phyloP scores from a whole-genome alignment of 2,329 filamentous ascomycete genomes.

The Arachnomyces sp. region DNA sequence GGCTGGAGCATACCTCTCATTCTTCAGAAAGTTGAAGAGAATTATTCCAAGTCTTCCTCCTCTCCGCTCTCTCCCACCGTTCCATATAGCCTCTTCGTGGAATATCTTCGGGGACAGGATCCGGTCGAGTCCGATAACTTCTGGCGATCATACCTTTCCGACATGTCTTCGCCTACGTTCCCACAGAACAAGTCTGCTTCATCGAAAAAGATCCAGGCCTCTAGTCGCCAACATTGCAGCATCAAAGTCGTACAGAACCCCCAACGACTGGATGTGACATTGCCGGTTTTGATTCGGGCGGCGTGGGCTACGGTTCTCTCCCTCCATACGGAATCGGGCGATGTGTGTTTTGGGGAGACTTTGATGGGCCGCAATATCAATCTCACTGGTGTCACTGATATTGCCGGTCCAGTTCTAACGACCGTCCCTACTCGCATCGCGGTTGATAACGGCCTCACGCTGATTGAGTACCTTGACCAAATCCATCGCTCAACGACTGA shows the following conservation, averaged over 20 bases:
- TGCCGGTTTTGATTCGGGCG: slow-evolving; percentile 30
- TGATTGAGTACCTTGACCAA: slow-evolving; percentile 43
- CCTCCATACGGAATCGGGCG: slow-evolving; percentile 26
- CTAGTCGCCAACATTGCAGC: too few species aligned
- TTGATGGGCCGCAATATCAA: slow-evolving; percentile 34
- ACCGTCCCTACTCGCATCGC: slow-evolving; percentile 32
- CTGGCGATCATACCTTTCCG: slow-evolving; percentile 14
- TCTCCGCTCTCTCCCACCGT: slow-evolving; percentile 3
- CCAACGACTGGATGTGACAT: slow-evolving; percentile 11
- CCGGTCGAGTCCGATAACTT: slow-evolving; percentile 10
- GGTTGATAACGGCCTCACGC: slow-evolving; percentile 24
- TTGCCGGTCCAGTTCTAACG: slow-evolving; percentile 35
- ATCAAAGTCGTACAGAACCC: slow-evolving; percentile 1
- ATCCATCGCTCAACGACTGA: slow-evolving; percentile 50
- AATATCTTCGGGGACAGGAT: slow-evolving; percentile 16
- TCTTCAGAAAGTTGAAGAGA: slow-evolving; percentile 10
- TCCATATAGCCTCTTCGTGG: slow-evolving; percentile 18
- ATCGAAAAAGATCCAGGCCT: too few species aligned
- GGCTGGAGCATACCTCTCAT: slow-evolving; percentile 25
- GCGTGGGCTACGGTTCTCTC: slow-evolving; percentile 34
- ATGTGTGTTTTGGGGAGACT: slow-evolving; percentile 36
- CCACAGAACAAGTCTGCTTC: slow-evolving; percentile 3
- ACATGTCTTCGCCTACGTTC: slow-evolving; percentile 10
- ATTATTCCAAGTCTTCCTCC: background rate
- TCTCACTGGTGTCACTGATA: slow-evolving; percentile 29